A percentile compares a stretch with the other conserved stretches of the same genome.
Conservation (phyloP, 2,329 filamentous ascomycete species). For the Cytospora mali region DNA sequence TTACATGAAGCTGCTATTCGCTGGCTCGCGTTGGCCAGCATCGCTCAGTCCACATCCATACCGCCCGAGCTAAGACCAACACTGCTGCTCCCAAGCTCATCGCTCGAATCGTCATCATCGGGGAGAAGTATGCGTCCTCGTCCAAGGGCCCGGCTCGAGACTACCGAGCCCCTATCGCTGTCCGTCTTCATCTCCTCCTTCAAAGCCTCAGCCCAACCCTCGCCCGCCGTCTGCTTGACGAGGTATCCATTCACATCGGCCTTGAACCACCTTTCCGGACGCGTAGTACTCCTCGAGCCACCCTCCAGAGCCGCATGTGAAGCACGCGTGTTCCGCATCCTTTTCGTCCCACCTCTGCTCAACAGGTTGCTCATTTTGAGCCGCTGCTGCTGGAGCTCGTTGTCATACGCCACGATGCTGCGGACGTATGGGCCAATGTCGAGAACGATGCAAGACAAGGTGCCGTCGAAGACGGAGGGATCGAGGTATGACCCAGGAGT, state of each 20-base stretch:
- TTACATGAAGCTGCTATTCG: background rate
- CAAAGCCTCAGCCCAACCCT: conserved; percentile 33
- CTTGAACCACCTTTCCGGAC: conserved; percentile 69
- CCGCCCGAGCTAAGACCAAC: background rate
- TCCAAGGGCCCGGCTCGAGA: conserved; percentile 5
- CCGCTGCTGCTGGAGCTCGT: conserved; percentile 68
- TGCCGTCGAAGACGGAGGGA: conserved; percentile 77
- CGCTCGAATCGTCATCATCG: conserved; percentile 16
- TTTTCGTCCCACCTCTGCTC: conserved; percentile 57
- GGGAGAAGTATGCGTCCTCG: conserved; percentile 1
- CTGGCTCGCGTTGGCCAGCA: too few relatives aligned
- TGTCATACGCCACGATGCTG: conserved; percentile 77
- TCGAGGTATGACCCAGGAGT: conserved; percentile 49
- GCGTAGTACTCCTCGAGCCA: conserved; percentile 61
- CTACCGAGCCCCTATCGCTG: conserved; percentile 8
- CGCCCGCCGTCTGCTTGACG: conserved; percentile 58
- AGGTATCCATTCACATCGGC: conserved; percentile 55
- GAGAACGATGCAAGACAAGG: conserved; percentile 63
- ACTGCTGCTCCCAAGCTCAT: conserved; percentile 18
- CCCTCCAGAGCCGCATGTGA: conserved; percentile 72
- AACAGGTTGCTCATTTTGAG: conserved; percentile 57
- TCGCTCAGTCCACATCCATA: conserved; percentile 8
- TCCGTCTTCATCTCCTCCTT: conserved; percentile 12
- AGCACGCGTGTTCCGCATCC: conserved; percentile 67
- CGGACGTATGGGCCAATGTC: conserved; percentile 93